Conservation (phyloP, 352 stramenopile species). For the Pythium rhizo-oryzae region DNA sequence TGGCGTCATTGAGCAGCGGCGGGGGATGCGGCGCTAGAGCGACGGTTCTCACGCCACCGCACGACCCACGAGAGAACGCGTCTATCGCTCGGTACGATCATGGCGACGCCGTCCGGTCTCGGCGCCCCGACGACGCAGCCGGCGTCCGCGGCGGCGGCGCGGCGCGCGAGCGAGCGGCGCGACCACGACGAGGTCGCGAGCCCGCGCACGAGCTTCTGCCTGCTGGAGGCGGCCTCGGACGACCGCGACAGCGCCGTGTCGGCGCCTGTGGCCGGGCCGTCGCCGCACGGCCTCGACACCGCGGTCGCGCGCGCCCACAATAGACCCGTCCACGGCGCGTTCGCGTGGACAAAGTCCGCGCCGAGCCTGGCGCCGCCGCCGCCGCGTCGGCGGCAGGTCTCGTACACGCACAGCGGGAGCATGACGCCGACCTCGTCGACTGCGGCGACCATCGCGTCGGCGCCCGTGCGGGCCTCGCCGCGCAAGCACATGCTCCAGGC, state of each 20-base stretch:
- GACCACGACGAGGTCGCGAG: slow-evolving; percentile 32
- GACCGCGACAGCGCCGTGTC: slow-evolving; percentile 25
- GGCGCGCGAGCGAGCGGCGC: slow-evolving; percentile 4
- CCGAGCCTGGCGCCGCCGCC: neutral
- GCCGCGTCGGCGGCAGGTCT: slow-evolving; percentile 5
- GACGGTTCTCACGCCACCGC: neutral
- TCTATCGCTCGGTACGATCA: neutral
- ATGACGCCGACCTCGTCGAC: slow-evolving; percentile 15
- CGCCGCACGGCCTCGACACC: neutral
- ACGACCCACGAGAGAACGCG: neutral
- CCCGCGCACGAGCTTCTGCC: slow-evolving; percentile 63
- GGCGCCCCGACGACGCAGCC: neutral
- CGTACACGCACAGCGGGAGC: slow-evolving; percentile 1
- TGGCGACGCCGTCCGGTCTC: slow-evolving; percentile 16
- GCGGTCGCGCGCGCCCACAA: neutral
- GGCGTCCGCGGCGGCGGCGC: neutral
- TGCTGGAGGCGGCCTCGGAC: slow-evolving; percentile 47
- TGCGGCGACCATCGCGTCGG: slow-evolving; percentile 7
- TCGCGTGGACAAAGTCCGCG: too few relatives aligned
- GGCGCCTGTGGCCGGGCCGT: neutral
- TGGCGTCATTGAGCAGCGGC: neutral
- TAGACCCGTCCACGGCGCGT: too few relatives aligned
- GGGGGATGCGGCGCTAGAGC: neutral
- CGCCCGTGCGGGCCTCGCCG: neutral
- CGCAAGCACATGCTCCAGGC: slow-evolving; percentile 15